A percentile compares a stretch with the other conserved stretches of the same genome.
Evolutionary conservation across 202 grass and related monocot genomes (phyloP).

Genomic region (Panicum virgatum): DNA sequence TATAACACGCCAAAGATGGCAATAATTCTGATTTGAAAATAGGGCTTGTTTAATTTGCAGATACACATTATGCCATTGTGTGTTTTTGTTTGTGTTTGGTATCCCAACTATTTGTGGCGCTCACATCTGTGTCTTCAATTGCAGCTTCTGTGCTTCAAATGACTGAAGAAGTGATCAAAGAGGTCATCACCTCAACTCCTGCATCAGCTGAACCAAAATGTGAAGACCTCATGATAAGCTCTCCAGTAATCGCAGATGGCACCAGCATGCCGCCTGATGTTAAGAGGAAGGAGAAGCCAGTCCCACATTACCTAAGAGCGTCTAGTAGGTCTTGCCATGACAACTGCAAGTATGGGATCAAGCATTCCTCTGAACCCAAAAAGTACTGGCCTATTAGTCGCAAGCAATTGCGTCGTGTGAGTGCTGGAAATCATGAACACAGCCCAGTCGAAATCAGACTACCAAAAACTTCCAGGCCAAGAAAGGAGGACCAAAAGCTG

Average conservation of each 20-base stretch:
- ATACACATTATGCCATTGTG: background rate
- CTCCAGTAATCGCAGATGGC: background rate
- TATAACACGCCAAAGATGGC: background rate
- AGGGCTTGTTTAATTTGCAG: background rate
- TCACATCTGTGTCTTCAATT: conserved; percentile 29
- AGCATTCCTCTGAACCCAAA: conserved; percentile 58
- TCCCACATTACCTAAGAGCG: conserved; percentile 66
- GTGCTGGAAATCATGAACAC: background rate
- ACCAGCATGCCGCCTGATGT: conserved; percentile 21
- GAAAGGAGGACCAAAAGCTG: conserved; percentile 16
- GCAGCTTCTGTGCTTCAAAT: conserved; percentile 46
- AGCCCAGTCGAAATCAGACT: background rate
- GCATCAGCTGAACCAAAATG: background rate
- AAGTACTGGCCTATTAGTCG: conserved; percentile 47
- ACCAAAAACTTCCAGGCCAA: conserved; percentile 17
- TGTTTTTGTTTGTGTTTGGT: conserved; percentile 5
- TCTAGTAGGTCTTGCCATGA: conserved; percentile 79
- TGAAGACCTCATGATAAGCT: background rate
- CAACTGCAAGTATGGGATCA: conserved; percentile 69
- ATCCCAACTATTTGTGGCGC: background rate
- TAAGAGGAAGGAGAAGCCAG: conserved; percentile 45
- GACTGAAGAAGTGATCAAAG: conserved; percentile 48
- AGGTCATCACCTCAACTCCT: conserved; percentile 9
- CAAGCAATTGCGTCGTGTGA: conserved; percentile 14
- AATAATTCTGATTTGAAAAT: background rate